These are phyloP conservation scores for Wickerhamomyces rabaulensis DNA, from an alignment of 805 yeast genomes.

Conservation along the genomic window DNA sequence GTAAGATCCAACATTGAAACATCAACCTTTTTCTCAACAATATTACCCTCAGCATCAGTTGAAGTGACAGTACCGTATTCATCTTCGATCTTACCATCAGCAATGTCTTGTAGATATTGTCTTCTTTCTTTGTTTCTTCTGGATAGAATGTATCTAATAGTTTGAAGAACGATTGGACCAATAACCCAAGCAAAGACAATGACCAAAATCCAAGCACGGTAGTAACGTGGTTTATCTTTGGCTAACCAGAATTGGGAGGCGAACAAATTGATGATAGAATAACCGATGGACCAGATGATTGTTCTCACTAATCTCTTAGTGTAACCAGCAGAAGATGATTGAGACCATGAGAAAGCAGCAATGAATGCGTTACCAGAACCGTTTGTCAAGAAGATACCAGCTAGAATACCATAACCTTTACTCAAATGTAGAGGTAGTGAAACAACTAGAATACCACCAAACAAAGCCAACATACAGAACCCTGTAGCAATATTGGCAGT, in stretches of 20 bases:
- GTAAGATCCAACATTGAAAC: conserved; percentile 46
- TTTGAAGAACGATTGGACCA: conserved; percentile 31
- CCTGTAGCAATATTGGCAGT: conserved; percentile 25
- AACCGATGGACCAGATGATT: conserved; percentile 32
- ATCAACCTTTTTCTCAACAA: conserved; percentile 26
- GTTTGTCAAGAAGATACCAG: conserved; percentile 24
- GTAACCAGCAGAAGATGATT: conserved; percentile 31
- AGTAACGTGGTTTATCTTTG: conserved; percentile 36
- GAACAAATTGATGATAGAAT: conserved; percentile 38
- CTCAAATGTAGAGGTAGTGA: conserved; percentile 31
- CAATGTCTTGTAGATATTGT: conserved; percentile 13
- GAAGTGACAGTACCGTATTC: conserved; percentile 20
- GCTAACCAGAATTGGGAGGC: conserved; percentile 45
- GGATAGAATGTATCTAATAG: conserved; percentile 33
- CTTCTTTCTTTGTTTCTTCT: conserved; percentile 24
- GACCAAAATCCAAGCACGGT: conserved; percentile 43
- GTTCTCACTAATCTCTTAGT: conserved; percentile 39
- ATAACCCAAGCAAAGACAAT: conserved; percentile 38
- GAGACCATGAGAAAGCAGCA: conserved; percentile 16
- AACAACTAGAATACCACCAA: conserved; percentile 36
- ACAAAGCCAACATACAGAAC: conserved; percentile 15
- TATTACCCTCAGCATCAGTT: conserved; percentile 24
- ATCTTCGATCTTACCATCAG: conserved; percentile 22
- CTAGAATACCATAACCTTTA: conserved; percentile 27
- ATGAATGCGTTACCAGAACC: conserved; percentile 27